Evolutionary conservation across 164 flowering plant species (phyloP), one percentile per base, ranked within the genome.

Genomic region (Brasenia schreberi): DNA sequence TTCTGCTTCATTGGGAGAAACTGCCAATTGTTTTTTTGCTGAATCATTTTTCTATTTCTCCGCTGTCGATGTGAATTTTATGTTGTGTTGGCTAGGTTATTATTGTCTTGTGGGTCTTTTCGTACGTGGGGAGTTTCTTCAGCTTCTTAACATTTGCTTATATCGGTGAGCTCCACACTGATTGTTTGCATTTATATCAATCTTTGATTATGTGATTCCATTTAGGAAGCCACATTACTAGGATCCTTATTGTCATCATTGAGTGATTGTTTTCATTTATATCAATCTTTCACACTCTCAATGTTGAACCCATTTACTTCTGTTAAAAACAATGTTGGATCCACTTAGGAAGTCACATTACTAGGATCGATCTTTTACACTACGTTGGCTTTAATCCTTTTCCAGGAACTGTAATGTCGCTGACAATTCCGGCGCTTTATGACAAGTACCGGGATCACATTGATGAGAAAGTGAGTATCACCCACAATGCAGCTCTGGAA

Each of bases 101-200:
- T 60, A 39, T 73, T 45, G 68, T 67, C 53, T 74, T 90, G 77
- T 87, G 89, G 88, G 5, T 83, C 12, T 69, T 80, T 64, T 87
- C 97, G 16, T 86, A 67, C 63, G 63, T 93, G 67, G 97, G 98
- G 11, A 79, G 90, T 77, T 63, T 93, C 66, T 83, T 80, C 76
- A 86, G 77, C 78, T 88, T 93, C 70, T 78, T 93, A 53, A 87
- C 97, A 61, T 73, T 93, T 27, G 70, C 82, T 63, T 90, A 85
- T 71, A 75, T 87, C 61, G 91, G 98, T 93, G 72, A 83, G 89
- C 74, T 65, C 60, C 39, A 33, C 39, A 33, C 39, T 33, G 39
- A 33, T 33, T 33, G 39, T 49, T 49, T 9, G 10, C 9, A 49
- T 49, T 49, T 49, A 9, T 7, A 7, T 49, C 16, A 49, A 9